Evolutionary conservation across 2,329 filamentous ascomycete species (phyloP).

Genomic region (Pyricularia sp.): DNA sequence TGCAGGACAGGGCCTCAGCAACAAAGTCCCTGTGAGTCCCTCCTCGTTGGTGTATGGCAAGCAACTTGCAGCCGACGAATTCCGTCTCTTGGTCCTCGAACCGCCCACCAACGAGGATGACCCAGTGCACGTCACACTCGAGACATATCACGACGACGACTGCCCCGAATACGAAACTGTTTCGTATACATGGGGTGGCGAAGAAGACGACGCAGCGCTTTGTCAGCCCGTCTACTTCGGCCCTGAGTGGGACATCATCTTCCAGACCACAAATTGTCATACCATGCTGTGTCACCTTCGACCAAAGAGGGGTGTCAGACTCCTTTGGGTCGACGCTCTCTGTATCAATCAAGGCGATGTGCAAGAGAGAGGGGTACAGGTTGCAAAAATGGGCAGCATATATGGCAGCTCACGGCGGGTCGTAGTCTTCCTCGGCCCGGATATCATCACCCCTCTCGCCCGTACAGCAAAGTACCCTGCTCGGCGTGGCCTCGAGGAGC

Average conservation of each 20-base stretch:
- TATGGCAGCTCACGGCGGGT: constrained; percentile 5
- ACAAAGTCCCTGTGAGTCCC: background rate
- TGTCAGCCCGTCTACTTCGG: constrained; percentile 16
- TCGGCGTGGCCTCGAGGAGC: background rate
- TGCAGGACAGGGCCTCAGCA: too few species aligned
- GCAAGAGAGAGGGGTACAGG: constrained; percentile 11
- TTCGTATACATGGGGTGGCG: constrained; percentile 11
- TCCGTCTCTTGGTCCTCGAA: background rate
- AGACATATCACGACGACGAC: background rate
- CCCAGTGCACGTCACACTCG: background rate
- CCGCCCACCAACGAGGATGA: background rate
- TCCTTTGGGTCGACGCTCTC: constrained; percentile 12
- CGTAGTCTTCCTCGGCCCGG: constrained; percentile 8
- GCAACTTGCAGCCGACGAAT: background rate
- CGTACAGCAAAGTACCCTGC: background rate
- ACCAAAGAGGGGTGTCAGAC: constrained; percentile 6
- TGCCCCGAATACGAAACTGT: constrained; percentile 3
- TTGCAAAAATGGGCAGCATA: constrained; percentile 14
- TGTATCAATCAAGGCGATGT: constrained; percentile 15
- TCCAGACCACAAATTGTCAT: constrained; percentile 19
- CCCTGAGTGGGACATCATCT: constrained; percentile 16
- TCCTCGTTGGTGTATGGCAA: background rate
- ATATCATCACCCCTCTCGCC: constrained; percentile 2
- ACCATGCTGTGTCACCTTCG: constrained; percentile 14
- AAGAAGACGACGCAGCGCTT: constrained; percentile 13